Conservation (phyloP, 345 rosid species). For the Pugionium cornutum region DNA sequence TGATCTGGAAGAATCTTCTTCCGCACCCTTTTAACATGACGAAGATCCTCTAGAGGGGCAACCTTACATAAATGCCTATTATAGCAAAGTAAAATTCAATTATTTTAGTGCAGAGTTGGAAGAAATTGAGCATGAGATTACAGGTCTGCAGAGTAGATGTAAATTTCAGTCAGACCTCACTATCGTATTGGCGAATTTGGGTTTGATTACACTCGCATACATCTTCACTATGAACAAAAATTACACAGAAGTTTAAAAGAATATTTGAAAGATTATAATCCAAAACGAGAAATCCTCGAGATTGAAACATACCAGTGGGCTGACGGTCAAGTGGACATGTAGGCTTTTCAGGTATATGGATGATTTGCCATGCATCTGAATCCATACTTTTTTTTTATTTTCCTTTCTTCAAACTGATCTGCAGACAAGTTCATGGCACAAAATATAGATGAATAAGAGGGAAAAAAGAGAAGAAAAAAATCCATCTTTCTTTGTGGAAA, state of each 20-base stretch:
- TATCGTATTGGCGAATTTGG: constrained; percentile 60
- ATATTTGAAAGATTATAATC: background rate
- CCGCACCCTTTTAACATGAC: constrained; percentile 74
- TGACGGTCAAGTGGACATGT: constrained; percentile 51
- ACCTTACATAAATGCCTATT: constrained; percentile 64
- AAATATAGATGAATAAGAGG: background rate
- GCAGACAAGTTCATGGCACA: constrained; percentile 7
- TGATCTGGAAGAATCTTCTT: constrained; percentile 42
- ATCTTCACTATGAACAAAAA: constrained; percentile 50
- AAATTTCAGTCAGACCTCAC: constrained; percentile 50
- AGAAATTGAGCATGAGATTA: constrained; percentile 12
- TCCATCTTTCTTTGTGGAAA: background rate
- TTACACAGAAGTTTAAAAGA: background rate
- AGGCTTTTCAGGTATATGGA: constrained; percentile 62
- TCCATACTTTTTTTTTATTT: constrained; percentile 4
- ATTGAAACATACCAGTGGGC: constrained; percentile 54
- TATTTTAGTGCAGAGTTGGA: background rate
- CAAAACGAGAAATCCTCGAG: background rate
- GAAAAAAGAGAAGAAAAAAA: background rate
- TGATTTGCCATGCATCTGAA: constrained; percentile 44
- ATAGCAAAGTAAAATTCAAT: constrained; percentile 15
- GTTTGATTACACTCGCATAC: constrained; percentile 64
- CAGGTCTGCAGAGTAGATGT: background rate
- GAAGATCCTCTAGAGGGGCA: constrained; percentile 65
- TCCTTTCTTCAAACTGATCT: constrained; percentile 11